Evolutionary conservation across 192 early-diverging fungal genomes (phyloP).

Genomic region (Coemansia sp.): DNA sequence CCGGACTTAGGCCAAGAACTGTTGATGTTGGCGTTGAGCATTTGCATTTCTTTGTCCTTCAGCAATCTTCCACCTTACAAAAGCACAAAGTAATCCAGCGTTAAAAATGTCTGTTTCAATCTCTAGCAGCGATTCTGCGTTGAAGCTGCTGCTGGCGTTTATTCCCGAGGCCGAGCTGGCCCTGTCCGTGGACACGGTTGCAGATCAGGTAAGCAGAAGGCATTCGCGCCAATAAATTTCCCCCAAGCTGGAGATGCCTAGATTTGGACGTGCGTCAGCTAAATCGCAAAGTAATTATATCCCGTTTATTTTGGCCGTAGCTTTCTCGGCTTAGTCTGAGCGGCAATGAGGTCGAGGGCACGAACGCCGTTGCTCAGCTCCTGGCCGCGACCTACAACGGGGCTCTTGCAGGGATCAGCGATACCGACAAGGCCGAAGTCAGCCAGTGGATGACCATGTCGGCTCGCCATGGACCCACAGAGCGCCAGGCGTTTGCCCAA

Average conservation of each 20-base stretch:
- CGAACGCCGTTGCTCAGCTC: conserved; percentile 39
- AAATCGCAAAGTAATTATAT: too few relatives aligned
- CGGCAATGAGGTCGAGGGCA: conserved; percentile 36
- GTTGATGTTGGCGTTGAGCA: too few relatives aligned
- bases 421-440: conserved; percentile 39
- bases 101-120: conserved; percentile 39
- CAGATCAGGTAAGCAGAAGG: conserved; percentile 25
- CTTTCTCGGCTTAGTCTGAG: conserved; percentile 36
- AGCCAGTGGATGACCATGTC: conserved; percentile 55
- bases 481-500: conserved; percentile 47
- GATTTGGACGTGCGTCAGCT: too few relatives aligned
- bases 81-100: background rate
- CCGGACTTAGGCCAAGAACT: too few relatives aligned
- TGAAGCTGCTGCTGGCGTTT: conserved; percentile 38
- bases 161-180: conserved; percentile 31
- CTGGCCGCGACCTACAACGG: conserved; percentile 41
- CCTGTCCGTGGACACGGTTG: conserved; percentile 24
- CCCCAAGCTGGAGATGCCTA: too few relatives aligned
- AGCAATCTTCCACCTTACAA: background rate
- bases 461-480: conserved; percentile 33
- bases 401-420: conserved; percentile 29
- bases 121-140: conserved; percentile 34
- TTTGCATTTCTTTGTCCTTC: background rate
- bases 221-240: background rate
- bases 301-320: conserved; percentile 4